These are phyloP conservation scores for Lycium ferocissimum DNA, from an alignment of 257 asterid genomes.

Conservation along the genomic window DNA sequence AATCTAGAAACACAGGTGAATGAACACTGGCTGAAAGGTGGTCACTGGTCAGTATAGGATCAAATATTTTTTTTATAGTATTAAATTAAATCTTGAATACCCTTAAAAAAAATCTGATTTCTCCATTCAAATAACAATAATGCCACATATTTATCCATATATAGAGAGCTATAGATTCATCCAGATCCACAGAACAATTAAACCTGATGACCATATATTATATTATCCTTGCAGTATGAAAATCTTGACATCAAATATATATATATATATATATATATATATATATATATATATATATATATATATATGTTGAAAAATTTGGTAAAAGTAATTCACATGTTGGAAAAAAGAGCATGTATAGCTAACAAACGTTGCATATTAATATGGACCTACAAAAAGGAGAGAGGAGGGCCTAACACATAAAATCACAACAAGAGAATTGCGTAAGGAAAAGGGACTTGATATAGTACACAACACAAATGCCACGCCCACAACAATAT, in stretches of 20 bases:
- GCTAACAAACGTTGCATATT: not conserved
- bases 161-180: not conserved
- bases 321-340: not conserved
- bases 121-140: not conserved
- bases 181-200: not conserved
- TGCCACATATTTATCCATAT: not conserved
- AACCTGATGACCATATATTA: not conserved
- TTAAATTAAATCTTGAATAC: too few species aligned
- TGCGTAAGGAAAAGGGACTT: not conserved
- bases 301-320: not conserved
- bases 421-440: not conserved
- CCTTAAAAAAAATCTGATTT: too few species aligned
- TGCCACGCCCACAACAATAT: too few species aligned
- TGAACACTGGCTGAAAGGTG: too few species aligned
- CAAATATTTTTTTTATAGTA: too few species aligned
- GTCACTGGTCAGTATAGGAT: too few species aligned
- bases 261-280: too few species aligned
- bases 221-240: not conserved
- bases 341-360: not conserved
- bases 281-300: not conserved
- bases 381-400: conserved; percentile 11
- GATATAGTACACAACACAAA: not conserved
- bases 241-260: not conserved
- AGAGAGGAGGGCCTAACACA: conserved; percentile 5
- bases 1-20: not conserved